A percentile compares a stretch with the other conserved stretches of the same genome.
phyloP scores from a whole-genome alignment of 768 basidiomycete species.

The Coprinellus micaceus region DNA sequence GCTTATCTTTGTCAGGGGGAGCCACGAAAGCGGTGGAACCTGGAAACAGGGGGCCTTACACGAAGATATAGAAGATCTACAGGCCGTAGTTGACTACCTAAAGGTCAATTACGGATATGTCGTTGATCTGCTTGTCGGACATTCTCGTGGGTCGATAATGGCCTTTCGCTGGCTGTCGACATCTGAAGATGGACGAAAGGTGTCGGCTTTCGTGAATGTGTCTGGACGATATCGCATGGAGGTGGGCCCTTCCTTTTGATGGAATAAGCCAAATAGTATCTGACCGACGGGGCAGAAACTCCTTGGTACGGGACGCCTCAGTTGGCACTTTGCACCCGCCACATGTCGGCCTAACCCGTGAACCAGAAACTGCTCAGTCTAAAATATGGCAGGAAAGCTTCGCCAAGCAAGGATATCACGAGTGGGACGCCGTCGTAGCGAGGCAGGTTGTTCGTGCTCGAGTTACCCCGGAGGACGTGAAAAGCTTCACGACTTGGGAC shows the following conservation, averaged over 20 bases:
- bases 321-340: neutral
- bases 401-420: constrained; percentile 53
- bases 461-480: constrained; percentile 57
- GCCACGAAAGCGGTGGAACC: constrained; percentile 68
- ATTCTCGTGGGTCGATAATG: constrained; percentile 74
- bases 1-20: constrained; percentile 51
- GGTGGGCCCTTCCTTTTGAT: constrained; percentile 38
- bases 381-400: constrained; percentile 48
- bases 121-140: constrained; percentile 68
- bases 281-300: constrained; percentile 32
- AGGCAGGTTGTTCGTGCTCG: constrained; percentile 50
- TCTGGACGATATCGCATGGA: constrained; percentile 79
- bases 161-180: constrained; percentile 68
- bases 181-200: constrained; percentile 50
- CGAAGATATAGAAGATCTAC: constrained; percentile 64
- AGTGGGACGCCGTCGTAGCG: constrained; percentile 65
- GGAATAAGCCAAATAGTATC: constrained; percentile 2
- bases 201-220: constrained; percentile 66
- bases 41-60: constrained; percentile 59
- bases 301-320: constrained; percentile 28
- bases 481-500: constrained; percentile 62
- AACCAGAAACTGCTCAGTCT: constrained; percentile 19
- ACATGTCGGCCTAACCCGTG: neutral
- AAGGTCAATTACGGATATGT: constrained; percentile 58
- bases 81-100: constrained; percentile 61